A percentile compares a stretch with the other conserved stretches of the same genome.
Conservation (phyloP, 352 stramenopile species). For the Plasmopara viticola region DNA sequence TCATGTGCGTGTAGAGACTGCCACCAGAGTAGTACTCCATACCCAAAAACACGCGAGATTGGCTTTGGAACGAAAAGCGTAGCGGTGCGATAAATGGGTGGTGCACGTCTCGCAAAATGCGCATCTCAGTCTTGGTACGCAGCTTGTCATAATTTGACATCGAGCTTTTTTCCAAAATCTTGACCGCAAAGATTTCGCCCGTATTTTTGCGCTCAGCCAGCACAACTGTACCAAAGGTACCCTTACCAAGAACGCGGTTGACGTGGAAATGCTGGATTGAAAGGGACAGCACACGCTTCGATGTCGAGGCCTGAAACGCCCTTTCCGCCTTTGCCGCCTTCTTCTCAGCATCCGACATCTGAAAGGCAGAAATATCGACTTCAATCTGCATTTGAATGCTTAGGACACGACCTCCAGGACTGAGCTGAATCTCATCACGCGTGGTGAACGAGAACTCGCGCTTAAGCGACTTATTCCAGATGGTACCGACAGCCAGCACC, state of each 20-base stretch:
- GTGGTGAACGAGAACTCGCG: constrained; percentile 79
- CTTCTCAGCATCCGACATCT: constrained; percentile 66
- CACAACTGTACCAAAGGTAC: constrained; percentile 92
- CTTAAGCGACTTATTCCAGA: constrained; percentile 78
- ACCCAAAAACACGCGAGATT: constrained; percentile 71
- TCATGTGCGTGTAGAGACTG: constrained; percentile 89
- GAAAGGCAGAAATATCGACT: constrained; percentile 72
- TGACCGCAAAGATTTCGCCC: constrained; percentile 87
- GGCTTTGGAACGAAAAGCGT: constrained; percentile 81
- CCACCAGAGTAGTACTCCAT: constrained; percentile 85
- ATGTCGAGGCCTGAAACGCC: constrained; percentile 60
- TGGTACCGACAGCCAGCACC: constrained; percentile 60
- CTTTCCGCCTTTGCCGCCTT: constrained; percentile 62
- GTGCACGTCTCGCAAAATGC: constrained; percentile 85
- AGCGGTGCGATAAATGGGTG: constrained; percentile 92
- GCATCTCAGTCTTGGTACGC: constrained; percentile 89
- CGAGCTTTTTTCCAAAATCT: constrained; percentile 89
- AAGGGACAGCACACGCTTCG: constrained; percentile 77
- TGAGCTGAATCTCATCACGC: constrained; percentile 73
- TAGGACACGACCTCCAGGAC: constrained; percentile 65
- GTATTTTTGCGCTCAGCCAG: constrained; percentile 79
- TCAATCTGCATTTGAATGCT: constrained; percentile 84
- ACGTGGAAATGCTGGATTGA: constrained; percentile 93
- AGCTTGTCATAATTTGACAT: constrained; percentile 91
- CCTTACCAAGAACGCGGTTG: constrained; percentile 92